Evolutionary conservation across 1,139 yeast genomes (phyloP), one percentile per base, ranked within the genome.

Genomic region (Sugiyamaella neomexicana): DNA sequence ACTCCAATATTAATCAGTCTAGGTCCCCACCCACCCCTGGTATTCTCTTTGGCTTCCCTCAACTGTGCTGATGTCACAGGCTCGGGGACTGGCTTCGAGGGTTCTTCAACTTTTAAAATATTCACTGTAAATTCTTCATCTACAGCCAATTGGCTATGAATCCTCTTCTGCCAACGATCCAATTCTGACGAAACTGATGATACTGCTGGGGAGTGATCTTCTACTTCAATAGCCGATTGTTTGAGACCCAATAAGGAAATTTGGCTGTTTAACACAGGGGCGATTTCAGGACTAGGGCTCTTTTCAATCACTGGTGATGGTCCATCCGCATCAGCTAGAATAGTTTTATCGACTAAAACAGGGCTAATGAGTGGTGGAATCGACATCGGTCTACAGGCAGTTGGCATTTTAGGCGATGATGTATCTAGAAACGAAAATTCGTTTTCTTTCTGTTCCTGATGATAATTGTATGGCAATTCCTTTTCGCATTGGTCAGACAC

Each of bases 1-100:
- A 39, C 39, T 39, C 51, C 45, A 2, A 46, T 46, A 31, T 47
- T 37, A 40, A 47, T 36, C 12, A 47, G 13, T 29, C 44, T 47
- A 5, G 51, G 51, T 2, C 49, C 49, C 49, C 49, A 45, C n/a
- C 49, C 31, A 23, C 38, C 15, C 40, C 25, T 47, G 2, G 20
- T 34, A 40, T 40, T 47, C 16, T 34, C 32, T 9, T 20, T 16
- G 10, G 29, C 38, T 29, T 32, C 15, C 15, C 40, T 44, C 17
- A 32, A 17, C 29, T 44, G 38, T 31, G 46, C 51, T 1, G 51
- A 47, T 37, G 42, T 31, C 2, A 40, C 46, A 15, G 39, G 51
- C 13, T 39, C 31, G 29, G 51, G 51, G 13, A 25, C 39, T 20
- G 51, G 38, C 16, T 47, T 31, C 2, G 45, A 15, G 7, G 25